A percentile compares a stretch with the other conserved stretches of the same genome.
phyloP scores from a whole-genome alignment of 176 grass and related monocot genomes.

The Oryza rufipogon region DNA sequence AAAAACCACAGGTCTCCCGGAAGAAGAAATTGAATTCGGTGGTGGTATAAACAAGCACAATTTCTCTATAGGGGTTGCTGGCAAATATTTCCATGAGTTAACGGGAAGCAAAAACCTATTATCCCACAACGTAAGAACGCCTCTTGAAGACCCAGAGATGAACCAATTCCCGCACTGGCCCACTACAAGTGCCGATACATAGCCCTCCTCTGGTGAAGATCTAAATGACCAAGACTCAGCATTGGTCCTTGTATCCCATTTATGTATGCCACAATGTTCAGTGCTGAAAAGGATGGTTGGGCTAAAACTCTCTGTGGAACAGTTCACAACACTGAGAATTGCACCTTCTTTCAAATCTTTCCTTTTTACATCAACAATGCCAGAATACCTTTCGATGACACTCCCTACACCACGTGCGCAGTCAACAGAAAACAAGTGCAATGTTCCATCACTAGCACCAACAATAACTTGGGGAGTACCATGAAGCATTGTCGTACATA shows the following conservation, averaged over 20 bases:
- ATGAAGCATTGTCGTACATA: constrained; percentile 82
- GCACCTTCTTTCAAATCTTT: constrained; percentile 83
- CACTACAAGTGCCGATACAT: constrained; percentile 79
- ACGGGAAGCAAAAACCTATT: constrained; percentile 95
- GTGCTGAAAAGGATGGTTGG: constrained; percentile 90
- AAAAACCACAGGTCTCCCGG: constrained; percentile 83
- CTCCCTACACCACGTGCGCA: constrained; percentile 72
- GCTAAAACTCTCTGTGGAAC: constrained; percentile 69
- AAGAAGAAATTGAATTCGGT: constrained; percentile 62
- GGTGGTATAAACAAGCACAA: constrained; percentile 89
- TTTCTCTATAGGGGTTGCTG: constrained; percentile 82
- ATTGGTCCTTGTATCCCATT: constrained; percentile 80
- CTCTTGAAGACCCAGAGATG: constrained; percentile 94
- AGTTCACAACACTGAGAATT: constrained; percentile 80
- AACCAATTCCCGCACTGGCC: constrained; percentile 97
- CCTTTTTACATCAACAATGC: constrained; percentile 77
- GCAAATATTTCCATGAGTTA: constrained; percentile 89
- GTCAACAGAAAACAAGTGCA: constrained; percentile 94
- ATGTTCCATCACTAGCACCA: constrained; percentile 78
- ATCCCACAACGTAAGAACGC: constrained; percentile 92
- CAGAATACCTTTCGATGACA: constrained; percentile 85
- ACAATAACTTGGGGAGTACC: constrained; percentile 75
- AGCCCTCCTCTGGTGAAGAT: constrained; percentile 77
- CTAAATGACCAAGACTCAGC: constrained; percentile 85
- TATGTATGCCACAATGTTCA: constrained; percentile 77